Percentiles rank a stretch among this genome's conserved stretches.
These are phyloP conservation scores for Trypanosomatidae sp. DNA, from an alignment of 208 protist species.

Conservation along the genomic window DNA sequence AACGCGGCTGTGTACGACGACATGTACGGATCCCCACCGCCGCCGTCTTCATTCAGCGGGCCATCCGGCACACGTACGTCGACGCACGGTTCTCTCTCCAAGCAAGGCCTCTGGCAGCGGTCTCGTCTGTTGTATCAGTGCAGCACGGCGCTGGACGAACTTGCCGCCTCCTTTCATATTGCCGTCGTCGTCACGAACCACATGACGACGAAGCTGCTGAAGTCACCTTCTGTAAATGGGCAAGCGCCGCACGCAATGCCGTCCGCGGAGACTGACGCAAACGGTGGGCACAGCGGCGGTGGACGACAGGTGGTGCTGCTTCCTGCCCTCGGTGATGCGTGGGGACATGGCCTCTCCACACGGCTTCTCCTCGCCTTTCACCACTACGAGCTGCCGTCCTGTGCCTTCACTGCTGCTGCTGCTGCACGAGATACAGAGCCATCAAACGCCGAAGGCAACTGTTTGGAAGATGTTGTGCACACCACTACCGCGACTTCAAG, in stretches of 20 bases:
- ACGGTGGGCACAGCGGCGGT: background rate
- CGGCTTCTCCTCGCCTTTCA: constrained; percentile 71
- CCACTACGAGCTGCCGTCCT: constrained; percentile 38
- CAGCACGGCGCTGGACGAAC: constrained; percentile 46
- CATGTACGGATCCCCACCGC: background rate
- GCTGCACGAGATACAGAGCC: too few relatives aligned
- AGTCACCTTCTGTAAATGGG: background rate
- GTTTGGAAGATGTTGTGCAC: constrained; percentile 34
- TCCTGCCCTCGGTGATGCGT: constrained; percentile 76
- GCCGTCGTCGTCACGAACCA: constrained; percentile 89
- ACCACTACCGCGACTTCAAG: background rate
- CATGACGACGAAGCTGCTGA: constrained; percentile 55
- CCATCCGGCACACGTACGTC: too few relatives aligned
- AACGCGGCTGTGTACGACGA: background rate
- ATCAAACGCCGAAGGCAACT: too few relatives aligned
- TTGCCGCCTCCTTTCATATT: constrained; percentile 40
- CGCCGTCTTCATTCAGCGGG: too few relatives aligned
- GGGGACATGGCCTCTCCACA: constrained; percentile 48
- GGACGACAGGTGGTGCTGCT: constrained; percentile 30
- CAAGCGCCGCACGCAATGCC: too few relatives aligned
- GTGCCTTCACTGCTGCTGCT: constrained; percentile 3
- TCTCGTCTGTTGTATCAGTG: constrained; percentile 61
- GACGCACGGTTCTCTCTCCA: background rate
- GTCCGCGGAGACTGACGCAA: too few relatives aligned
- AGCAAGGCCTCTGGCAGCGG: constrained; percentile 37